Percentiles rank a stretch among this genome's conserved stretches.
Conservation (phyloP, 2,329 filamentous ascomycete species). For the Alternaria gansuensis region DNA sequence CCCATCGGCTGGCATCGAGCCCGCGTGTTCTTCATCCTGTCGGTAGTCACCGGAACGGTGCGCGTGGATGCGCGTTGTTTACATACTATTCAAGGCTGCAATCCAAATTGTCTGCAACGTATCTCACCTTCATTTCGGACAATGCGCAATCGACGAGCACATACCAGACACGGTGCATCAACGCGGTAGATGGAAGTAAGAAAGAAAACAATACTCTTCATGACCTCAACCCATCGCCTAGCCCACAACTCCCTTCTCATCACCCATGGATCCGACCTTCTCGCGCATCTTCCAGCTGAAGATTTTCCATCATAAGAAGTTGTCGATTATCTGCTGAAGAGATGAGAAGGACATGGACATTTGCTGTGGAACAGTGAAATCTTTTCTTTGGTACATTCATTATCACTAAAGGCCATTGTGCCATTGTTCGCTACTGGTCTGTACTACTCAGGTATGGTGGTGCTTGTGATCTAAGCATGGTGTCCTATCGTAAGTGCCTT, state of each 20-base stretch:
- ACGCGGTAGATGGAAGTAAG: background rate
- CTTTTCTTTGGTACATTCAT: too few species aligned
- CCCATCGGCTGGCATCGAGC: slow-evolving; percentile 5
- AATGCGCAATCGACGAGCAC: slow-evolving; percentile 1
- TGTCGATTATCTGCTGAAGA: background rate
- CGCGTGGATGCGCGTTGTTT: background rate
- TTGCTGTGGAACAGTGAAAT: too few species aligned
- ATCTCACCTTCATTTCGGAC: background rate
- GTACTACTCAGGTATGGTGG: too few species aligned
- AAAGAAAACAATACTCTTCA: background rate
- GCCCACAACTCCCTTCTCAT: background rate
- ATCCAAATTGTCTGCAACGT: background rate
- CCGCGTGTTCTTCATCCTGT: background rate
- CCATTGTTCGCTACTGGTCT: too few species aligned
- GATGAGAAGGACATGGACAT: background rate
- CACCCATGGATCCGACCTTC: background rate
- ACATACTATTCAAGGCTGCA: background rate
- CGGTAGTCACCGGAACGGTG: slow-evolving; percentile 4
- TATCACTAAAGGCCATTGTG: too few species aligned
- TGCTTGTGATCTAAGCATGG: too few species aligned
- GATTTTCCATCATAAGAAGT: background rate
- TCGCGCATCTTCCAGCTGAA: background rate
- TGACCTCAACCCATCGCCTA: background rate
- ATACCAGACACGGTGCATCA: background rate
- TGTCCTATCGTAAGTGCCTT: too few species aligned